Percentiles rank a stretch among this genome's conserved stretches.
Evolutionary conservation across 2,329 filamentous ascomycete species (phyloP).

Genomic region (Blastomyces percursus): DNA sequence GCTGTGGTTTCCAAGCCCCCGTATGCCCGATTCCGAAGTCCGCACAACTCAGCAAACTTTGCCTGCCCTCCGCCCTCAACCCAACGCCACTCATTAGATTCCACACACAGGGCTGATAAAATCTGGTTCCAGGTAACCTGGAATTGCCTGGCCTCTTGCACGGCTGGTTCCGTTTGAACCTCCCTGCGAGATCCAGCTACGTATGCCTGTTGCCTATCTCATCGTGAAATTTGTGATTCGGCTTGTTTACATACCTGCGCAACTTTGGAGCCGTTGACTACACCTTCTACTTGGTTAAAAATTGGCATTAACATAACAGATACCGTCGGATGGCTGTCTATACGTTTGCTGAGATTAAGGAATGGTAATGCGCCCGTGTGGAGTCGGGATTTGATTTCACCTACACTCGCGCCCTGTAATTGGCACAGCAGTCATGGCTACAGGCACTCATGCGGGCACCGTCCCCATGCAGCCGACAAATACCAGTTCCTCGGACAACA

Average conservation of each 20-base stretch:
- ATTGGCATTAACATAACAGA: background rate
- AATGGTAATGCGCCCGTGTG: slow-evolving; percentile 2
- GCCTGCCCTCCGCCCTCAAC: background rate
- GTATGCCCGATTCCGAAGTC: background rate
- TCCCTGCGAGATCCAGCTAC: no score
- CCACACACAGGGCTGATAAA: background rate
- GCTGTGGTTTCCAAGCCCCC: background rate
- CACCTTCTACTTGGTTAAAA: background rate
- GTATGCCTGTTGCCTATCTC: background rate
- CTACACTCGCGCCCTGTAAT: background rate
- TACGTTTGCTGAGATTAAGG: background rate
- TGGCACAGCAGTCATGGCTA: background rate
- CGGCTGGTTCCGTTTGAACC: background rate
- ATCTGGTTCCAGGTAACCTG: background rate
- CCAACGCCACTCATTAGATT: background rate
- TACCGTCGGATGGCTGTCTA: background rate
- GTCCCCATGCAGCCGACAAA: background rate
- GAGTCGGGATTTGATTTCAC: background rate
- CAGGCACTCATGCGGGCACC: background rate
- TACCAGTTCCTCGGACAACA: background rate
- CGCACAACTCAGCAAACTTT: background rate
- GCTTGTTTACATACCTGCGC: background rate
- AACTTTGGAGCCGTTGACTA: background rate
- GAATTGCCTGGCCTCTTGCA: background rate
- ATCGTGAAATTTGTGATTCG: background rate